A percentile compares a stretch with the other conserved stretches of the same genome.
Conservation (phyloP, 495 filamentous ascomycete species). For the Coniosporium apollinis region DNA sequence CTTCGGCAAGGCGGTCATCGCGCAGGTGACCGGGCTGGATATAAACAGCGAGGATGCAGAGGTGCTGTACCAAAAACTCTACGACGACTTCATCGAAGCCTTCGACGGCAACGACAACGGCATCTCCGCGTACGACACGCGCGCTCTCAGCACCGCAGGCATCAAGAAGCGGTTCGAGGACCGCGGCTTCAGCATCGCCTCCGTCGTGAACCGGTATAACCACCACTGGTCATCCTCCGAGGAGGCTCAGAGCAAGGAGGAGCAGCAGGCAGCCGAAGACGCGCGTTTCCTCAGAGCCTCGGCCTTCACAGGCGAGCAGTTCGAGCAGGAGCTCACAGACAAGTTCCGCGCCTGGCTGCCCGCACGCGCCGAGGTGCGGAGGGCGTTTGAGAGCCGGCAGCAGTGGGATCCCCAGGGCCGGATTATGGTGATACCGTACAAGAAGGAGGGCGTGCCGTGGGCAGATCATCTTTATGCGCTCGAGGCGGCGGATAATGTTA, state of each 20-base stretch:
- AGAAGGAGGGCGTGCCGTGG: slow-evolving; percentile 57
- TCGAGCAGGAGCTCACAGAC: slow-evolving; percentile 58
- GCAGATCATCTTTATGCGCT: slow-evolving; percentile 87
- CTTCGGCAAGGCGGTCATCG: slow-evolving; percentile 71
- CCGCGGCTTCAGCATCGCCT: slow-evolving; percentile 64
- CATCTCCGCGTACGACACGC: slow-evolving; percentile 57
- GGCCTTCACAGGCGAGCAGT: slow-evolving; percentile 69
- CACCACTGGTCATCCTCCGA: slow-evolving; percentile 42
- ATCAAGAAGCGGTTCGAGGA: slow-evolving; percentile 66
- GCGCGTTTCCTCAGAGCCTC: slow-evolving; percentile 59
- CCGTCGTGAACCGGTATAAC: slow-evolving; percentile 73
- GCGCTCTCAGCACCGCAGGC: slow-evolving; percentile 41
- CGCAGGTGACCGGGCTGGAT: slow-evolving; percentile 43
- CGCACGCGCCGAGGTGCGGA: slow-evolving; percentile 57
- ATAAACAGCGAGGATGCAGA: slow-evolving; percentile 47
- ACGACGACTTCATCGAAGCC: slow-evolving; percentile 85
- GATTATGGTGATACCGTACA: slow-evolving; percentile 60
- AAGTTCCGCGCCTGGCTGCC: slow-evolving; percentile 68
- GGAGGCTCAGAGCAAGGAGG: slow-evolving; percentile 24
- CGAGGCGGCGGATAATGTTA: slow-evolving; percentile 50
- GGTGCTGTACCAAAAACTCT: slow-evolving; percentile 73
- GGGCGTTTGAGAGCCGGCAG: slow-evolving; percentile 47
- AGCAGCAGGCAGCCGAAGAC: slow-evolving; percentile 64
- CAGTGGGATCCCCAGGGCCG: slow-evolving; percentile 55
- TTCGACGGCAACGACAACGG: slow-evolving; percentile 97